Base-by-base conservation (phyloP, 1,284 basidiomycete species). In the Puccinia horiana region DNA sequence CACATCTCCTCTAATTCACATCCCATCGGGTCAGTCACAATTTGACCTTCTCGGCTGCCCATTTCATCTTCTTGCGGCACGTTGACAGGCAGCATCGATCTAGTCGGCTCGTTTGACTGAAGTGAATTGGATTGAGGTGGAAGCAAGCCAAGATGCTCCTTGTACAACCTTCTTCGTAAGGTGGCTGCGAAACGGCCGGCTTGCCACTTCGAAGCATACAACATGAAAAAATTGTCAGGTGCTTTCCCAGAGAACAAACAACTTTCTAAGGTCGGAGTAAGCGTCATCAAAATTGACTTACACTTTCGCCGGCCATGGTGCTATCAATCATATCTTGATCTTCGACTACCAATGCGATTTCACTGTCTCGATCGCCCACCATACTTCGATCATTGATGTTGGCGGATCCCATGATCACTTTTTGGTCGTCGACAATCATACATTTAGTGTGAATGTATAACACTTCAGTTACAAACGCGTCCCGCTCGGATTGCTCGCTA, bases 341-440 rank as follows among this genome's bases (percentile, higher is more conserved):
- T 87, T 97, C 94, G 37, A 96, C 92, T 23, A 97, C 91, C 8
- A 96, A 88, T 0, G 93, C 93, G 84, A 97, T 96, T 88, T 98
- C 95, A 0, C 93, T 95, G 87, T 97, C 95, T 49, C 94, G 93
- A 85, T 96, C 91, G 42, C 95, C 95, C 90, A 81, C 12, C 79
- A 81, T 74, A 83, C 91, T 92, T 44, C 93, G 91, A 84, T 95
- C 94, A 85, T 97, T 97, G 84, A 96, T 88, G 86, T 97, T 95
- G 8, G 94, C 94, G 37, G 92, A 93, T 54, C 94, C 93, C 90
- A 94, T 92, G 92, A 94, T 82, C 3, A 83, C 77, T 14, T 69
- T 73, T 40, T 77, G 70, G 86, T 97, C 95, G 85, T 98, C 95
- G 32, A 96, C 93, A 83, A 97, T 94, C 94, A 97, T 95, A 35